These are phyloP conservation scores for Sicyos edulis DNA, from an alignment of 306 rosid species.

Conservation along the genomic window DNA sequence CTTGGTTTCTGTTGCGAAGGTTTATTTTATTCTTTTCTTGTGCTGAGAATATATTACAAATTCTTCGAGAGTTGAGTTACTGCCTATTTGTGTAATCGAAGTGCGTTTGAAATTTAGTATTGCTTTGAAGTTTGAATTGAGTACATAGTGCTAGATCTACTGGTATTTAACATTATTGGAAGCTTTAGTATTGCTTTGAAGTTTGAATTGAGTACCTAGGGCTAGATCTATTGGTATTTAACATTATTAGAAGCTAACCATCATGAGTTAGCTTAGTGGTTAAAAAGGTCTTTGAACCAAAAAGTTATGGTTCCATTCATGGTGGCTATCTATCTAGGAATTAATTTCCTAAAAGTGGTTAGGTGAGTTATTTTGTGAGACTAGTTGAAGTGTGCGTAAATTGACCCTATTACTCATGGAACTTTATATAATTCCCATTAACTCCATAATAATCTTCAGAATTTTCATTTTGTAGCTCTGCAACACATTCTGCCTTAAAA, in stretches of 20 bases:
- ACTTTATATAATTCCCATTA: neutral
- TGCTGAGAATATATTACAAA: neutral
- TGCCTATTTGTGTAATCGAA: neutral
- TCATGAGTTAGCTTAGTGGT: no score
- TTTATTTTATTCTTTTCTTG: neutral
- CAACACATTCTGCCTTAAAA: neutral
- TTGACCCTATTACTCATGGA: neutral
- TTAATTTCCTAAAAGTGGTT: no score
- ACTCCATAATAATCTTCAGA: neutral
- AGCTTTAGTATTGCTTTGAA: neutral
- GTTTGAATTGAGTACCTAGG: neutral
- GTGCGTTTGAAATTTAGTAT: neutral
- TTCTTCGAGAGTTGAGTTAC: neutral
- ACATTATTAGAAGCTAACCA: neutral
- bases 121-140: neutral
- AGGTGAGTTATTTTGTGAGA: no score
- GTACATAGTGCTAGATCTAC: neutral
- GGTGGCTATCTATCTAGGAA: no score
- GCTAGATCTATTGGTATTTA: neutral
- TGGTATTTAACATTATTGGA: neutral
- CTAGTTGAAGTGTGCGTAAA: no score
- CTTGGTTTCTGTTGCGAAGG: no score
- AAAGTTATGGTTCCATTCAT: no score
- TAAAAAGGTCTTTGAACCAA: no score
- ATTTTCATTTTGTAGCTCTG: neutral